Conservation (phyloP, 305 asterid species). For the Lippia alba region DNA sequence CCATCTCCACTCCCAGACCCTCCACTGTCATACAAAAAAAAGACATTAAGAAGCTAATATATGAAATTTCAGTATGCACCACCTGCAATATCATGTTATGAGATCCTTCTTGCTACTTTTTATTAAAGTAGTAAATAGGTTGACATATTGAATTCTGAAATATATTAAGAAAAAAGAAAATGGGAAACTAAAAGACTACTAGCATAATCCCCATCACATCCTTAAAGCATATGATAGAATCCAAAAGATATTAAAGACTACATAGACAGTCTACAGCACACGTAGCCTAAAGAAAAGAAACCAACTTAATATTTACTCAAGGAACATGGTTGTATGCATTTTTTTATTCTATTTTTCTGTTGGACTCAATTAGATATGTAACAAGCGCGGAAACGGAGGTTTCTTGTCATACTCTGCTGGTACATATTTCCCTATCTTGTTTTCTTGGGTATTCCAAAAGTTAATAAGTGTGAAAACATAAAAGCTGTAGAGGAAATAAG, state of each 20-base stretch:
- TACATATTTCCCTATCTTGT: slow-evolving; percentile 10
- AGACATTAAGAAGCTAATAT: slow-evolving; percentile 31
- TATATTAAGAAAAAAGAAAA: slow-evolving; percentile 18
- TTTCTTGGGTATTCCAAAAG: slow-evolving; percentile 18
- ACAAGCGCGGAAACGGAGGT: slow-evolving; percentile 2
- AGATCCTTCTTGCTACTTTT: slow-evolving; percentile 2
- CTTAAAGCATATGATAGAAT: neutral
- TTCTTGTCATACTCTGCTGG: slow-evolving; percentile 7
- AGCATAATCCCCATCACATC: slow-evolving; percentile 13
- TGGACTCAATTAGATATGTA: neutral
- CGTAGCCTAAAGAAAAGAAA: slow-evolving; percentile 18
- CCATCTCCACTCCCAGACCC: slow-evolving; percentile 86
- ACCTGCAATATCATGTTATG: slow-evolving; percentile 18
- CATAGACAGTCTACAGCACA: neutral
- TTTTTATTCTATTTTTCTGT: neutral
- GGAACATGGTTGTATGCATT: slow-evolving; percentile 13
- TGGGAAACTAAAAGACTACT: slow-evolving; percentile 4
- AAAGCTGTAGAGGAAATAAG: neutral
- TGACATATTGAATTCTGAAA: slow-evolving; percentile 14
- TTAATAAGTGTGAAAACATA: slow-evolving; percentile 3
- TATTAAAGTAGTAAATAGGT: slow-evolving; percentile 8
- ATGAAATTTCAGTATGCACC: slow-evolving; percentile 21
- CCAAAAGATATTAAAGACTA: slow-evolving; percentile 2
- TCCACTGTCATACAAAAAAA: slow-evolving; percentile 64
- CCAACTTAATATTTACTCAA: neutral